Conservation (phyloP, 2,329 filamentous ascomycete species). For the Davidsoniella eucalypti region DNA sequence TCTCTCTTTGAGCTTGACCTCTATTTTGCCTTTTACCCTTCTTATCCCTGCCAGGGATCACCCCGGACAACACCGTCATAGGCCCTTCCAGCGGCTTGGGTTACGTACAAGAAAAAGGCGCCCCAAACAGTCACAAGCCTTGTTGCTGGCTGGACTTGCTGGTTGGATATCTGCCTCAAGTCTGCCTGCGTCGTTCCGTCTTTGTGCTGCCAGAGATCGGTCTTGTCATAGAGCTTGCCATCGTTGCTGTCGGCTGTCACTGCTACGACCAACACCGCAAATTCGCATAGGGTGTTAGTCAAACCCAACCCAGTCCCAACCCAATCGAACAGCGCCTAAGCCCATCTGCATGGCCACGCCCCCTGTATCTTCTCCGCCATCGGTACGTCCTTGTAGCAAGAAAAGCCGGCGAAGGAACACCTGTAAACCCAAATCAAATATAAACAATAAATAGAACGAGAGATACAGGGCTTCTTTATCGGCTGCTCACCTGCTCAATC, state of each 20-base stretch:
- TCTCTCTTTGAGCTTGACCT: too few species aligned
- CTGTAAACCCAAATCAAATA: too few species aligned
- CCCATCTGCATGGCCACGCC: not conserved
- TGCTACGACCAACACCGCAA: too few species aligned
- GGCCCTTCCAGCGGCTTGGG: slow-evolving; percentile 1
- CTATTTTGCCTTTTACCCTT: not conserved
- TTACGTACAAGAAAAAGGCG: slow-evolving; percentile 4
- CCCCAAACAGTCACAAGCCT: not conserved
- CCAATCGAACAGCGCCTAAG: not conserved
- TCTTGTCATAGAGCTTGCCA: too few species aligned
- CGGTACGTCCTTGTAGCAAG: too few species aligned
- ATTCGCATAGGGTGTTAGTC: not conserved
- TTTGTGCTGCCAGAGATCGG: too few species aligned
- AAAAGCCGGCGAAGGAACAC: not conserved
- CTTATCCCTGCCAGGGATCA: slow-evolving; percentile 6
- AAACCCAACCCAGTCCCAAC: not conserved
- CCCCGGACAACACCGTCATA: slow-evolving; percentile 5
- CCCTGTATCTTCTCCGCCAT: not conserved
- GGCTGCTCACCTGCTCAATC: slow-evolving; percentile 7
- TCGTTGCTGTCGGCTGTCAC: too few species aligned
- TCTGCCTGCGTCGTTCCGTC: too few species aligned
- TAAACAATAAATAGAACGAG: not conserved
- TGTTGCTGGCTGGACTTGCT: too few species aligned
- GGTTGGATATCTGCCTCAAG: too few species aligned
- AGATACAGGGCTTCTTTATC: not conserved